A percentile compares a stretch with the other conserved stretches of the same genome.
Evolutionary conservation across 2,329 filamentous ascomycete genomes (phyloP).

Genomic region (Colletotrichum lini): DNA sequence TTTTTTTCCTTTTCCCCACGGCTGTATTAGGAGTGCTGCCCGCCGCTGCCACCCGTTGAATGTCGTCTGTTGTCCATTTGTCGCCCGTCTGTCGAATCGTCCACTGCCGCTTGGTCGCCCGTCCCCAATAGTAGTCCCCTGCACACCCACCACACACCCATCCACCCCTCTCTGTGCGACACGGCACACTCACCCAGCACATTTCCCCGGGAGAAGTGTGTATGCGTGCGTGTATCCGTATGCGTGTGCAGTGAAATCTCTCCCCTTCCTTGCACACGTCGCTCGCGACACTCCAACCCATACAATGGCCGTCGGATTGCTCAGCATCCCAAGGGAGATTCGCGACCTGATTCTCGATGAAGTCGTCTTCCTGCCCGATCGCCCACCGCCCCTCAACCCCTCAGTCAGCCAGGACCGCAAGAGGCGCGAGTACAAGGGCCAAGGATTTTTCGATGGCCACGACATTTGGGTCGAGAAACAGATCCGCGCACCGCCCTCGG

Average conservation of each 20-base stretch:
- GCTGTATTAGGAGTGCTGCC: constrained; percentile 7
- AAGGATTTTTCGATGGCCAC: constrained; percentile 41
- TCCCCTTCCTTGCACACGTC: not conserved
- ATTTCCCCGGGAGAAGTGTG: not conserved
- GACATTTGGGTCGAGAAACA: constrained; percentile 42
- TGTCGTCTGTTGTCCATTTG: not conserved
- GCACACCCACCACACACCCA: not conserved
- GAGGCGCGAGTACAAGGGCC: constrained; percentile 42
- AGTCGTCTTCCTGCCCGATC: constrained; percentile 38
- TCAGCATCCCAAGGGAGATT: constrained; percentile 41
- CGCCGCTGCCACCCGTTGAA: constrained; percentile 5
- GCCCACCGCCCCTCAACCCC: constrained; percentile 31
- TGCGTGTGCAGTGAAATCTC: not conserved
- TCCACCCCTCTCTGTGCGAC: constrained; percentile 16
- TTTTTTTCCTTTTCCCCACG: not conserved
- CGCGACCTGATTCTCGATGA: constrained; percentile 42
- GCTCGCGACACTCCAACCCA: not conserved
- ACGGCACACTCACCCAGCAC: not conserved
- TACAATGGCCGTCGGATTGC: constrained; percentile 38
- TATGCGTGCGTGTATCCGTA: no score
- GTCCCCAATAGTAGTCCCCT: not conserved
- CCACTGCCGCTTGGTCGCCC: not conserved
- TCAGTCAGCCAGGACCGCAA: constrained; percentile 39
- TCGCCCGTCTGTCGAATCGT: not conserved
- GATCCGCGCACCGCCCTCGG: constrained; percentile 25